These are phyloP conservation scores for Anthostomella pinea DNA, from an alignment of 2,329 filamentous ascomycete genomes.

Conservation along the genomic window DNA sequence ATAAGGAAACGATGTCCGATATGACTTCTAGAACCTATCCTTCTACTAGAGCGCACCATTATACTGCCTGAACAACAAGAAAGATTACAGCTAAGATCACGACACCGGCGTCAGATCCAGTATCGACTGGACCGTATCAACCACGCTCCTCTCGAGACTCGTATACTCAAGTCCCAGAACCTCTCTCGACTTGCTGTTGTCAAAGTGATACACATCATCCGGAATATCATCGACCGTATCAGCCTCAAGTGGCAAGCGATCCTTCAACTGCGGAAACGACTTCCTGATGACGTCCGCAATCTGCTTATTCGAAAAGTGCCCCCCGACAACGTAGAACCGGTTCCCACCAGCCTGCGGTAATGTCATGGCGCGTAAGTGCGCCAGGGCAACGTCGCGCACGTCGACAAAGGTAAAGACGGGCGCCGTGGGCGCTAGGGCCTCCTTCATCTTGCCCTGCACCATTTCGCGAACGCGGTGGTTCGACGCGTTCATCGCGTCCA, in stretches of 20 bases:
- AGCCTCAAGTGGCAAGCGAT: slow-evolving; percentile 40
- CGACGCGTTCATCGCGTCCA: slow-evolving; percentile 68
- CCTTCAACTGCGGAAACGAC: slow-evolving; percentile 51
- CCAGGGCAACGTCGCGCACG: slow-evolving; percentile 59
- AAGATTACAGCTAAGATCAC: too few species aligned
- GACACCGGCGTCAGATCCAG: slow-evolving; percentile 18
- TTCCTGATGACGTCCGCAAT: slow-evolving; percentile 55
- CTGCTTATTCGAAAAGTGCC: slow-evolving; percentile 59
- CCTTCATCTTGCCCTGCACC: slow-evolving; percentile 59
- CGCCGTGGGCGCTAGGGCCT: slow-evolving; percentile 55
- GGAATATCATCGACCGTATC: slow-evolving; percentile 40
- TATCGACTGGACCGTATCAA: slow-evolving; percentile 53
- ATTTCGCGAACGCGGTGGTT: slow-evolving; percentile 65
- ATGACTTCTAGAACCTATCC: too few species aligned
- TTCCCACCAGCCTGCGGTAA: slow-evolving; percentile 56
- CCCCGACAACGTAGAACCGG: slow-evolving; percentile 62
- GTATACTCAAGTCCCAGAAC: slow-evolving; percentile 60
- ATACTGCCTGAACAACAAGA: too few species aligned
- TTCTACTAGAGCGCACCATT: too few species aligned
- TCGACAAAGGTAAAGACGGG: slow-evolving; percentile 58
- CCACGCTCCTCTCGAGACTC: slow-evolving; percentile 55
- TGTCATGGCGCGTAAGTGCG: slow-evolving; percentile 59
- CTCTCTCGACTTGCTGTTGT: slow-evolving; percentile 53
- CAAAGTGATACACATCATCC: slow-evolving; percentile 50
- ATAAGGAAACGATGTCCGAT: too few species aligned